Evolutionary conservation across 1,284 basidiomycete genomes (phyloP).

Genomic region (Wallemia mellicola): DNA sequence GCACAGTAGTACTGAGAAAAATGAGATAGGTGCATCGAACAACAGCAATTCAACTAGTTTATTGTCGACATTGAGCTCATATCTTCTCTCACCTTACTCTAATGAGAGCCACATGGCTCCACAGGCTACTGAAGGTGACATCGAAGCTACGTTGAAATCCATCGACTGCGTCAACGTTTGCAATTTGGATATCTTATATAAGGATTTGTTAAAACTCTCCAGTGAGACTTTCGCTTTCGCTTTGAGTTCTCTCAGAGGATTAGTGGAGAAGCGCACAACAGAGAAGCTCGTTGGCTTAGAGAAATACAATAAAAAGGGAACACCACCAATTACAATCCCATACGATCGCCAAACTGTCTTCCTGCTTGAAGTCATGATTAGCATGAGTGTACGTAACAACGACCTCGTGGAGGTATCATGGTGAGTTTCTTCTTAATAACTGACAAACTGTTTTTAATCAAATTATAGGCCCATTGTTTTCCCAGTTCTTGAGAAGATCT

Average conservation of each 20-base stretch:
- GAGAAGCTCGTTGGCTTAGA: conserved; percentile 6
- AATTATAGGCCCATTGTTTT: conserved; percentile 52
- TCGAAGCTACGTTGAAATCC: conserved; percentile 79
- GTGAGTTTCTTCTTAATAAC: background rate
- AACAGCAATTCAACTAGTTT: conserved; percentile 26
- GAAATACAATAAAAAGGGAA: conserved; percentile 11
- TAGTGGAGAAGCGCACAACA: background rate
- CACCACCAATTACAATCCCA: conserved; percentile 25
- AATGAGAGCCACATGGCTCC: conserved; percentile 39
- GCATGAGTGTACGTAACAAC: background rate
- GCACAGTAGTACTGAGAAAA: conserved; percentile 27
- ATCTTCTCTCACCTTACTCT: conserved; percentile 79
- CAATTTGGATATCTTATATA: conserved; percentile 69
- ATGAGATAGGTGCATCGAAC: conserved; percentile 21
- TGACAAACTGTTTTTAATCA: background rate
- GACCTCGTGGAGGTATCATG: background rate
- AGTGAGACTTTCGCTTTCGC: background rate
- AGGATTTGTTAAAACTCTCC: background rate
- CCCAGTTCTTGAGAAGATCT: conserved; percentile 54
- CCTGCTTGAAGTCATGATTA: conserved; percentile 16
- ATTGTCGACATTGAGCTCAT: conserved; percentile 76
- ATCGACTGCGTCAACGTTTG: conserved; percentile 88
- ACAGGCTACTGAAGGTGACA: conserved; percentile 58
- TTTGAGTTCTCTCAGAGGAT: background rate
- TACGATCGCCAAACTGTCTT: conserved; percentile 89